Evolutionary conservation across 2,329 filamentous ascomycete genomes (phyloP).

Genomic region (Xylaria arbuscula): DNA sequence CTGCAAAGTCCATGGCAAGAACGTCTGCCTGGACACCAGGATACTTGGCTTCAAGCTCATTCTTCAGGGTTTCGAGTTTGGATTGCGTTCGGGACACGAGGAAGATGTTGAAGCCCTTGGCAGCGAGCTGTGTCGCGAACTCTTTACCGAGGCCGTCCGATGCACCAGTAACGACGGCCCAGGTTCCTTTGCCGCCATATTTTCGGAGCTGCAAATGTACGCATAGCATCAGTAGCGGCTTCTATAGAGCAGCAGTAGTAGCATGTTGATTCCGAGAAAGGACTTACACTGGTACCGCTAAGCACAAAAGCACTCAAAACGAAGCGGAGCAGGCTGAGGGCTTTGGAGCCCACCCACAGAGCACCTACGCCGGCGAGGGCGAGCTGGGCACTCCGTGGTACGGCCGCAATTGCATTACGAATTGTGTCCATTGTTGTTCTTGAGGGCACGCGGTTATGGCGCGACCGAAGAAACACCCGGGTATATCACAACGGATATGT

Average conservation of each 20-base stretch:
- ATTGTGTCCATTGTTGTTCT: conserved; percentile 49
- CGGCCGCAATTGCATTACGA: conserved; percentile 49
- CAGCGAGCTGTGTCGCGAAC: conserved; percentile 88
- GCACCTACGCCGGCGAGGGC: conserved; percentile 67
- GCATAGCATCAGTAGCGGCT: conserved; percentile 38
- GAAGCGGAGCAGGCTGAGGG: conserved; percentile 69
- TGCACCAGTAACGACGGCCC: conserved; percentile 94
- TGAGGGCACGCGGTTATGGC: background rate
- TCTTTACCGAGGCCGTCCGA: conserved; percentile 98
- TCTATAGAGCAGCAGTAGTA: background rate
- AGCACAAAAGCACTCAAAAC: conserved; percentile 76
- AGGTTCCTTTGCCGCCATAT: conserved; percentile 91
- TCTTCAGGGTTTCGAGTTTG: conserved; percentile 82
- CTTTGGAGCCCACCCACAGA: conserved; percentile 66
- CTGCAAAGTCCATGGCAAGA: conserved; percentile 90
- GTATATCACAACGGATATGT: background rate
- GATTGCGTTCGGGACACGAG: conserved; percentile 95
- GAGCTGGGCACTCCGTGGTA: conserved; percentile 60
- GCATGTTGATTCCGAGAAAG: background rate
- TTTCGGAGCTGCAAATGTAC: conserved; percentile 75
- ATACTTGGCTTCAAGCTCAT: conserved; percentile 79
- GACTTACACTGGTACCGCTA: conserved; percentile 68
- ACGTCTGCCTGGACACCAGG: conserved; percentile 77
- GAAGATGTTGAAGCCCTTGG: conserved; percentile 92
- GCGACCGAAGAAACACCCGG: background rate